These are phyloP conservation scores for Arthroderma sp. DNA, from an alignment of 2,329 filamentous ascomycete species.

Conservation along the genomic window DNA sequence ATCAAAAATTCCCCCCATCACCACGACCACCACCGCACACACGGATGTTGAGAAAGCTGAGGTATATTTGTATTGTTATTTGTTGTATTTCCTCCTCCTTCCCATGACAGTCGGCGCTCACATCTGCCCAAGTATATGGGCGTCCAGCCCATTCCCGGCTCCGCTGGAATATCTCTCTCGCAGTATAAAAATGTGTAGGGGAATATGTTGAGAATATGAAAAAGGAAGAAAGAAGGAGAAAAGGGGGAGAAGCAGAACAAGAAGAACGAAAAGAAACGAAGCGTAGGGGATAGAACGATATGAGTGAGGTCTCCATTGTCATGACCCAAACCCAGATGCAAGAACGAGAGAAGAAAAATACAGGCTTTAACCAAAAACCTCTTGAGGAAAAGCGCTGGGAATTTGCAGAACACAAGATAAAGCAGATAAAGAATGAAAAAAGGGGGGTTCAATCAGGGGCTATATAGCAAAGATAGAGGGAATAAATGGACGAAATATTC, in stretches of 20 bases:
- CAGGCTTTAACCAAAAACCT: neutral
- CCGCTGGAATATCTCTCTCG: neutral
- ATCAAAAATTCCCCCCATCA: slow-evolving; percentile 1
- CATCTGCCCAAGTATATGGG: neutral
- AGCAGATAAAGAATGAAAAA: neutral
- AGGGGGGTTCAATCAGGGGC: neutral
- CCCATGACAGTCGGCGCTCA: neutral
- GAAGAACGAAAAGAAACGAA: neutral
- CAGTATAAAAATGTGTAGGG: neutral
- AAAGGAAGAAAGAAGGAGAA: neutral
- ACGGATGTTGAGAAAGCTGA: neutral
- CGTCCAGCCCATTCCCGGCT: neutral
- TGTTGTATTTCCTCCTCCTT: neutral
- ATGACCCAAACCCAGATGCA: slow-evolving; percentile 4
- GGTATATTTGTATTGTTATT: neutral
- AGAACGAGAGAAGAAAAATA: neutral
- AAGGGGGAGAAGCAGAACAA: neutral
- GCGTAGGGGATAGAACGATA: neutral
- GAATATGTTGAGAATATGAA: neutral
- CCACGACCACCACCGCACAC: neutral
- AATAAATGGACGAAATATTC: slow-evolving; percentile 1
- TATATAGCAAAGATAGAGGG: neutral
- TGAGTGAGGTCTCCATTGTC: neutral
- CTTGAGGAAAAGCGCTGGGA: neutral
- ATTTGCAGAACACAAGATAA: neutral